These are phyloP conservation scores for Podospora anserina DNA, from an alignment of 495 filamentous ascomycete genomes.

Conservation along the genomic window DNA sequence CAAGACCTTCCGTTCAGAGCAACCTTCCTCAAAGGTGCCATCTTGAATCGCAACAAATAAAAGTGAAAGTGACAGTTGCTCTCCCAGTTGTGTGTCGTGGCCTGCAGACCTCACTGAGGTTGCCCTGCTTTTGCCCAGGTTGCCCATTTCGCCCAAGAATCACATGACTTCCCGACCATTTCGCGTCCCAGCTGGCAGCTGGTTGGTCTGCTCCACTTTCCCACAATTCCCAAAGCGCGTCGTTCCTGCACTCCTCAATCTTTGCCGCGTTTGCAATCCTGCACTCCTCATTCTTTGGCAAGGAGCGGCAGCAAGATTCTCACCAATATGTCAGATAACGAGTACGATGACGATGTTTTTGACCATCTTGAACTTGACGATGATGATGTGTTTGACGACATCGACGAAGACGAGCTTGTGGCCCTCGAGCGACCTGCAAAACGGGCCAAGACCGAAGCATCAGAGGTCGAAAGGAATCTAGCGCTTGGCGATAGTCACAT, in stretches of 20 bases:
- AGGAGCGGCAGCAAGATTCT: not conserved
- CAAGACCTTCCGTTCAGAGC: not conserved
- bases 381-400: slow-evolving; percentile 23
- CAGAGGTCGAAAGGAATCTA: not conserved
- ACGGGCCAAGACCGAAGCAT: slow-evolving; percentile 7
- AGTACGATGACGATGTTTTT: slow-evolving; percentile 27
- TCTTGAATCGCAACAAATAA: no score
- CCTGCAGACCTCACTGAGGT: no score
- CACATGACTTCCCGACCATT: not conserved
- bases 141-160: not conserved
- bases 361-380: slow-evolving; percentile 14
- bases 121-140: no score
- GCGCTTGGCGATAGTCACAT: slow-evolving; percentile 2
- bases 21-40: not conserved
- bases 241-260: no score
- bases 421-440: slow-evolving; percentile 22
- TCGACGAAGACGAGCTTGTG: slow-evolving; percentile 23
- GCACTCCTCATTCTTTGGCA: not conserved
- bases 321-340: slow-evolving; percentile 13
- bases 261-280: no score
- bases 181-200: not conserved
- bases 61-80: no score
- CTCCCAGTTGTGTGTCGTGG: no score
- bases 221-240: not conserved
- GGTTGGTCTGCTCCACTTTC: not conserved